These are phyloP conservation scores for Geranium incanum DNA, from an alignment of 441 rosid species.

Conservation along the genomic window DNA sequence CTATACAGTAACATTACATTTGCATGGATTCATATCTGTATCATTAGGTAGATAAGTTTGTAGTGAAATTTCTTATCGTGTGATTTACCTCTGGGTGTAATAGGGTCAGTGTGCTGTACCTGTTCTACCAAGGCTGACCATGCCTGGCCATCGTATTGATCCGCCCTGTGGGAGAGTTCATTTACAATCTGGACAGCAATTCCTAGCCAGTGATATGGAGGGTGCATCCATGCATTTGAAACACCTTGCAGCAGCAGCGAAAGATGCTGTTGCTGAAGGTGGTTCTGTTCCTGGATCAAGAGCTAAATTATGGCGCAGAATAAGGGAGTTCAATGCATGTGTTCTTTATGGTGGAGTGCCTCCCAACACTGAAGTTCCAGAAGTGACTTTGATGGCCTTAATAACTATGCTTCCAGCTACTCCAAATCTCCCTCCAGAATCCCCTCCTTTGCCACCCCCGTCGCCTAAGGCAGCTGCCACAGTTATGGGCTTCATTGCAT, in stretches of 20 bases:
- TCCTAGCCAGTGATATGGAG: conserved; percentile 59
- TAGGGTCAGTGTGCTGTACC: conserved; percentile 85
- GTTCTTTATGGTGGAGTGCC: conserved; percentile 89
- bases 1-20: conserved; percentile 17
- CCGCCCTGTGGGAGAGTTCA: conserved; percentile 96
- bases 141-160: conserved; percentile 99
- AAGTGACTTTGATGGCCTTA: conserved; percentile 97
- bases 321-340: conserved; percentile 98
- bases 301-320: conserved; percentile 98
- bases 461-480: conserved; percentile 99
- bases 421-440: conserved; percentile 86
- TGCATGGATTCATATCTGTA: not conserved
- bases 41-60: conserved; percentile 7
- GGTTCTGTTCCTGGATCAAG: conserved; percentile 95
- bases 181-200: conserved; percentile 47
- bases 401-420: conserved; percentile 96
- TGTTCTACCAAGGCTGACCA: conserved; percentile 87
- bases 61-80: conserved; percentile 5
- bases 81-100: conserved; percentile 18
- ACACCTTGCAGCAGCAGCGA: conserved; percentile 94
- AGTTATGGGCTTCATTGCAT: conserved; percentile 91
- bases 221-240: conserved; percentile 77
- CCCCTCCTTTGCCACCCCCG: conserved; percentile 93
- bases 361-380: conserved; percentile 75
- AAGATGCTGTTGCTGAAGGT: conserved; percentile 98